Evolutionary conservation across 192 early-diverging fungal genomes (phyloP).

Genomic region (Coemansia sp.): DNA sequence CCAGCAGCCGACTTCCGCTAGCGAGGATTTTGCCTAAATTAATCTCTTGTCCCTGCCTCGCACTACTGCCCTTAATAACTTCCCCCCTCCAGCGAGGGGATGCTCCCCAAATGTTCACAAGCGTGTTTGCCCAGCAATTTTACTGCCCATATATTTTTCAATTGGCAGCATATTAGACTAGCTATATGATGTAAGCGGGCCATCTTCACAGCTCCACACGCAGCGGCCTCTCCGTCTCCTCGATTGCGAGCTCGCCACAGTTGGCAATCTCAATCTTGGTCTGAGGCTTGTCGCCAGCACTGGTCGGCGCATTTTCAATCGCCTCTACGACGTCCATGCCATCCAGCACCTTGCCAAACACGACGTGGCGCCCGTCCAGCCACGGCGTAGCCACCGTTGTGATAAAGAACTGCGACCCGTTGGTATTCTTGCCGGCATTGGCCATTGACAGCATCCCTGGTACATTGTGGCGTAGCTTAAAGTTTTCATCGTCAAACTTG

Average conservation of each 20-base stretch:
- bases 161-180: too few relatives aligned
- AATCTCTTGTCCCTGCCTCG: background rate
- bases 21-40: background rate
- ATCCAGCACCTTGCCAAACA: constrained; percentile 74
- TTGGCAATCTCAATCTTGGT: constrained; percentile 68
- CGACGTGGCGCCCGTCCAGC: constrained; percentile 76
- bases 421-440: constrained; percentile 74
- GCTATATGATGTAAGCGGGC: background rate
- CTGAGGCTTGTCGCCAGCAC: constrained; percentile 65
- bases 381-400: constrained; percentile 68
- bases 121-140: background rate
- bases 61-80: background rate
- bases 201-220: constrained; percentile 39
- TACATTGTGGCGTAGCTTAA: constrained; percentile 63
- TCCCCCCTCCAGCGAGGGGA: too few relatives aligned
- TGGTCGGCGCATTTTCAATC: constrained; percentile 57
- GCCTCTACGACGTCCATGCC: constrained; percentile 72
- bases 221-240: constrained; percentile 38
- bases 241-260: constrained; percentile 74
- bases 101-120: background rate
- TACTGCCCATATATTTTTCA: constrained; percentile 10
- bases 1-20: background rate
- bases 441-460: constrained; percentile 78
- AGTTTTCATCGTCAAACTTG: constrained; percentile 80
- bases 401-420: constrained; percentile 86